Conservation (phyloP, 1,139 yeast genomes). For the Protomyces inouyei region DNA sequence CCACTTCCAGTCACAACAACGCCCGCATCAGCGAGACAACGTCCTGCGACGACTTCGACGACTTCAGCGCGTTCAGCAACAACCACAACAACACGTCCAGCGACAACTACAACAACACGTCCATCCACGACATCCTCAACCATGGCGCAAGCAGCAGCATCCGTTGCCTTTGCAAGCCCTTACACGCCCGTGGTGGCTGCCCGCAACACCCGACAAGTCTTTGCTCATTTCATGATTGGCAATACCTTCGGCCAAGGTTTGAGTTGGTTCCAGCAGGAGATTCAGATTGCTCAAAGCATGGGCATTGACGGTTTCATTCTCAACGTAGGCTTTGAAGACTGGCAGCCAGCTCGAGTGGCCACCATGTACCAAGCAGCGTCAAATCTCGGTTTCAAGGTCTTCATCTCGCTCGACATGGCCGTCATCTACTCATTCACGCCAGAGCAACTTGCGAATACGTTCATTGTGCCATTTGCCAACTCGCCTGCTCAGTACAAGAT, state of each 20-base stretch:
- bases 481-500: slow-evolving; percentile 17
- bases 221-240: slow-evolving; percentile 31
- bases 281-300: slow-evolving; percentile 17
- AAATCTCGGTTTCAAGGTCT: slow-evolving; percentile 15
- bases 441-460: slow-evolving; percentile 1
- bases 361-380: slow-evolving; percentile 27
- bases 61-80: background rate
- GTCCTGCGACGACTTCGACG: background rate
- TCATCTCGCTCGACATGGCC: slow-evolving; percentile 25
- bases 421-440: background rate
- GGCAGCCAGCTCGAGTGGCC: slow-evolving; percentile 21
- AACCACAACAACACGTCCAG: background rate
- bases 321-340: slow-evolving; percentile 28
- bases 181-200: slow-evolving; percentile 17
- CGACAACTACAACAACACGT: background rate
- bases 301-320: slow-evolving; percentile 31
- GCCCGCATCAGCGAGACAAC: background rate
- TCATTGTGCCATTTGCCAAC: slow-evolving; percentile 15
- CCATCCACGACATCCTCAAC: background rate
- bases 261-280: slow-evolving; percentile 13
- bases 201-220: slow-evolving; percentile 20
- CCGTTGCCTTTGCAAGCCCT: background rate
- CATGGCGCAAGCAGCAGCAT: background rate
- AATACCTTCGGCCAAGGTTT: slow-evolving; percentile 2
- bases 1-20: background rate